These are phyloP conservation scores for Metschnikowia picachoensis DNA, from an alignment of 805 yeast genomes.

Conservation along the genomic window DNA sequence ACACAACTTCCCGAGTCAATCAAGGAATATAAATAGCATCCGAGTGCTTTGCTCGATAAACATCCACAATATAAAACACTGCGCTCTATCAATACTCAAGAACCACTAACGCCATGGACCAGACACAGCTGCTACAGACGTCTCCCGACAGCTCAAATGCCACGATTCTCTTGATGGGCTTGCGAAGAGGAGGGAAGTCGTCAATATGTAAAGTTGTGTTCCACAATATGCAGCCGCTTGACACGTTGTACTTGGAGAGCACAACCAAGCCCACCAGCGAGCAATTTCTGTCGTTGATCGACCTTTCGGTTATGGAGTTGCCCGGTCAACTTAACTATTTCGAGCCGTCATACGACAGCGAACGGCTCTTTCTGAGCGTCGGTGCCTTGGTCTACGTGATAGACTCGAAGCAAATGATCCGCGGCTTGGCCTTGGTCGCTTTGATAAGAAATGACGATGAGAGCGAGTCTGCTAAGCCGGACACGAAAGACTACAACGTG, in stretches of 20 bases:
- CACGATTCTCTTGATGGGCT: conserved; percentile 84
- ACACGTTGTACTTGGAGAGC: conserved; percentile 83
- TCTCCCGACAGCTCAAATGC: conserved; percentile 46
- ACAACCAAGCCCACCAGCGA: conserved; percentile 88
- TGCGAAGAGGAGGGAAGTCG: conserved; percentile 87
- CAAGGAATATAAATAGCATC: too few relatives aligned
- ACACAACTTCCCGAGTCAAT: too few relatives aligned
- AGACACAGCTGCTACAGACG: conserved; percentile 2
- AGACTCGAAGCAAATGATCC: conserved; percentile 89
- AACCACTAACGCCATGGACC: conserved; percentile 1
- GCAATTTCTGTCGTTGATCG: conserved; percentile 77
- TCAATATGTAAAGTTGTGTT: conserved; percentile 94
- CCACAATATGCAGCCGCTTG: conserved; percentile 94
- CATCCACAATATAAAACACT: too few relatives aligned
- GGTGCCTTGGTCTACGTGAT: conserved; percentile 93
- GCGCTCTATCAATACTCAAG: too few relatives aligned
- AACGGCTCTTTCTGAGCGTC: conserved; percentile 69
- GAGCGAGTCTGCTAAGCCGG: conserved; percentile 9
- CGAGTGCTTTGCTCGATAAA: too few relatives aligned
- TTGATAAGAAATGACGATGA: conserved; percentile 64
- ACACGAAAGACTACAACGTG: conserved; percentile 70
- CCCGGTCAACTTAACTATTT: conserved; percentile 92
- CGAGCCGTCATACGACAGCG: conserved; percentile 80
- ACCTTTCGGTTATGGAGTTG: conserved; percentile 84
- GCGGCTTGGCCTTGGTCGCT: conserved; percentile 89